Base-by-base conservation (phyloP, 148 eudicot species). In the Hydrangea macrophylla region DNA sequence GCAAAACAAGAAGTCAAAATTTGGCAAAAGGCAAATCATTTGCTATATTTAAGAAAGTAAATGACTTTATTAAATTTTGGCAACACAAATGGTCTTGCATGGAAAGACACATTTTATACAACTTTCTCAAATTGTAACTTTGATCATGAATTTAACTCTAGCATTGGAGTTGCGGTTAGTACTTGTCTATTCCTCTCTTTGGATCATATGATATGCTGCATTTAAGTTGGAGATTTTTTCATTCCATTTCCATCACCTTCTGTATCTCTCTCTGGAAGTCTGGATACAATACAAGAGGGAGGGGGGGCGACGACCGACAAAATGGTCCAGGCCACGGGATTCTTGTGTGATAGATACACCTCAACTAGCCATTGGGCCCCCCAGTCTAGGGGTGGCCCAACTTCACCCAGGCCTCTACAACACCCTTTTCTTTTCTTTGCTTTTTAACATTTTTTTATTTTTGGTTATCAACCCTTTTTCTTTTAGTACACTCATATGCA, bases 281-380 rank as follows among this genome's bases (percentile, higher is more conserved):
- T 20, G 17, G 20, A 12, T 27, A 15, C 5, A 15, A 4, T 27
- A 0, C 33, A 56, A 25, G 13, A 27, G 0, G 9, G 11, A 2
- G 39, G 27, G 26, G 53, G 36, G 67, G 40, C 35, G 80, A 61
- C 63, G 18, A 77, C 76, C 80, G 65, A 76, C 80, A 77, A 62
- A 67, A 55, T 23, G 69, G 80, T 57, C 72, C 69, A 61, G 66
- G n/a, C 80, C 80, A 77, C 76, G 76, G 44, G 76, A 68, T 45
- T 73, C 20, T 36, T 50, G 68, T 28, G 57, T 53, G 60, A 39
- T 10, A 10, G 36, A 36, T 50, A 55, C 74, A 35, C 17, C 35
- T 58, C 65, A 59, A 33, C 65, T 2, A 32, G 45, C 32, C 9
- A 15, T 31, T 68, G 73, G 78, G 73, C 67, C 75, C 67, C 37